Evolutionary conservation across 2,329 filamentous ascomycete species (phyloP).

Genomic region (Penicillium italicum): DNA sequence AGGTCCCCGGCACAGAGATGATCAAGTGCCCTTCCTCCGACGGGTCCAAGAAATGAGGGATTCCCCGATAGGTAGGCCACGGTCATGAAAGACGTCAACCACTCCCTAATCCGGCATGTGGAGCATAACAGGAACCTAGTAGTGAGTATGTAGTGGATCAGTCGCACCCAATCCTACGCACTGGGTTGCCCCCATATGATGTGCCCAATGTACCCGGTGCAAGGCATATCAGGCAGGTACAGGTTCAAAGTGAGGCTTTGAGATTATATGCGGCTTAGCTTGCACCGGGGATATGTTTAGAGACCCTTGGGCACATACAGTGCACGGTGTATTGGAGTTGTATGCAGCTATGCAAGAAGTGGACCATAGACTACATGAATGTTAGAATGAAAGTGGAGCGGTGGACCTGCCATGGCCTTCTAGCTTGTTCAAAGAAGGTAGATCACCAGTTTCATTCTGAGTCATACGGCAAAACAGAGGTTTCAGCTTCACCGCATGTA

Average conservation of each 20-base stretch:
- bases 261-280: slow-evolving; percentile 2
- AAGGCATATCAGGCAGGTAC: slow-evolving; percentile 9
- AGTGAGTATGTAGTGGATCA: neutral
- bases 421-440: slow-evolving; percentile 7
- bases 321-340: neutral
- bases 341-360: slow-evolving; percentile 1
- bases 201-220: slow-evolving; percentile 9
- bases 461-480: slow-evolving; percentile 1
- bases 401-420: slow-evolving; percentile 8
- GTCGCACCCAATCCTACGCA: slow-evolving; percentile 1
- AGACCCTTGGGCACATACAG: slow-evolving; percentile 6
- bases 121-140: neutral
- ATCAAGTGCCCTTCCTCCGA: neutral
- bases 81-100: neutral
- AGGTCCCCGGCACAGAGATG: neutral
- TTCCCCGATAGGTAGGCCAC: neutral
- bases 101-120: slow-evolving; percentile 1
- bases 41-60: neutral
- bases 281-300: neutral
- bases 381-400: neutral
- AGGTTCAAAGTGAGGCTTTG: slow-evolving; percentile 11
- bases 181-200: neutral
- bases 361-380: neutral
- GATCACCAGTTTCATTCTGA: slow-evolving; percentile 8
- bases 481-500: slow-evolving; percentile 7